Percentiles rank a stretch among this genome's conserved stretches.
These are phyloP conservation scores for Aphanomyces euteiches DNA, from an alignment of 352 stramenopile species.

Conservation along the genomic window DNA sequence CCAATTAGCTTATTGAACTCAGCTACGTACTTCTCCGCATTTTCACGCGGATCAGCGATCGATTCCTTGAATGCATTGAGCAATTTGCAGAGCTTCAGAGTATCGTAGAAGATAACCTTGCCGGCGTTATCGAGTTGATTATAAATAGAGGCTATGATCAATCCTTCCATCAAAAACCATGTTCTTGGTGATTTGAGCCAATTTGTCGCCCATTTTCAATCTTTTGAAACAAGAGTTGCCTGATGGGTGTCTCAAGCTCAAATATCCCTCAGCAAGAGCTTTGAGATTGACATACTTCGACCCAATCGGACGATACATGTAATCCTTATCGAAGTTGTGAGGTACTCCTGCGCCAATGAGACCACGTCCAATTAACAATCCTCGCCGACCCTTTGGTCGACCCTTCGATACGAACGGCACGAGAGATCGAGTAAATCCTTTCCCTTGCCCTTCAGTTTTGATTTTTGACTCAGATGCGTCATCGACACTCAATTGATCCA, in stretches of 20 bases:
- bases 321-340: not conserved
- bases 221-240: not conserved
- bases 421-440: no score
- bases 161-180: not conserved
- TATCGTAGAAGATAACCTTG: not conserved
- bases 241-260: no score
- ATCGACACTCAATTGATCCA: no score
- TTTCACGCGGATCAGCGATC: not conserved
- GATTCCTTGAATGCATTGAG: not conserved
- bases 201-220: not conserved
- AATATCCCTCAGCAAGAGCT: not conserved
- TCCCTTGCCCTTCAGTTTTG: no score
- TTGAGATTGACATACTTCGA: conserved; percentile 5
- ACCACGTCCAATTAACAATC: not conserved
- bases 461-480: no score
- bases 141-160: conserved; percentile 1
- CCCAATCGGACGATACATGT: not conserved
- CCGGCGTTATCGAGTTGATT: conserved; percentile 2
- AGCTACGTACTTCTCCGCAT: not conserved
- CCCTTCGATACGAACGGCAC: no score
- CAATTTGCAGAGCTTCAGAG: not conserved
- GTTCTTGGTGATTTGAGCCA: not conserved
- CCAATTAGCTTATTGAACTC: conserved; percentile 1
- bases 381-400: not conserved
- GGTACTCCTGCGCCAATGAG: not conserved